Evolutionary conservation across 2,329 filamentous ascomycete genomes (phyloP).

Genomic region (Elsinoe ampelina): DNA sequence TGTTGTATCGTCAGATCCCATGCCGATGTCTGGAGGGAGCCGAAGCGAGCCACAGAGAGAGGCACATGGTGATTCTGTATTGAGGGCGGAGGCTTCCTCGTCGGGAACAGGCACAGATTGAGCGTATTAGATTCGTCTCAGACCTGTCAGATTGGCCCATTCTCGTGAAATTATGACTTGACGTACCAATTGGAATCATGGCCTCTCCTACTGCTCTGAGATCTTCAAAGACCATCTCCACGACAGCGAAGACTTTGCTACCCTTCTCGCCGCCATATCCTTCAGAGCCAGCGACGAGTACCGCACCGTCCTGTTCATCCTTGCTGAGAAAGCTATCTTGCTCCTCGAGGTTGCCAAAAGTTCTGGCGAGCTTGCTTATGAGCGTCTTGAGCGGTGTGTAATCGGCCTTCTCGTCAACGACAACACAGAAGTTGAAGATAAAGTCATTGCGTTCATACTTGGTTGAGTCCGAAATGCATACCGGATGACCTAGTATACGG

Average conservation of each 20-base stretch:
- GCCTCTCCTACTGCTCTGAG: conserved; percentile 96
- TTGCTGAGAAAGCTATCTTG: conserved; percentile 74
- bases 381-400: conserved; percentile 60
- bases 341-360: conserved; percentile 84
- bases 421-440: conserved; percentile 94
- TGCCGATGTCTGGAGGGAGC: conserved; percentile 49
- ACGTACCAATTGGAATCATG: conserved; percentile 88
- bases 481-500: conserved; percentile 76
- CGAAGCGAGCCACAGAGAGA: conserved; percentile 51
- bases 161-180: not conserved
- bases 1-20: conserved; percentile 71
- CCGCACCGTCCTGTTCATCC: conserved; percentile 35
- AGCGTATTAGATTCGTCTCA: conserved; percentile 85
- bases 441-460: conserved; percentile 87
- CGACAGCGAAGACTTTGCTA: conserved; percentile 54
- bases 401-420: conserved; percentile 55
- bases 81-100: conserved; percentile 64
- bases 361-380: conserved; percentile 71
- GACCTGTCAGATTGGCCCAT: conserved; percentile 13
- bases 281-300: conserved; percentile 23
- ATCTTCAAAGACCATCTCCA: conserved; percentile 83
- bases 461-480: conserved; percentile 64
- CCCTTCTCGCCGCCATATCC: conserved; percentile 22
- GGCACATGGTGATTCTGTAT: conserved; percentile 89
- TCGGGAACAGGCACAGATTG: conserved; percentile 91